Conservation (phyloP, 2,329 filamentous ascomycete genomes). For the Exophiala oligosperma region DNA sequence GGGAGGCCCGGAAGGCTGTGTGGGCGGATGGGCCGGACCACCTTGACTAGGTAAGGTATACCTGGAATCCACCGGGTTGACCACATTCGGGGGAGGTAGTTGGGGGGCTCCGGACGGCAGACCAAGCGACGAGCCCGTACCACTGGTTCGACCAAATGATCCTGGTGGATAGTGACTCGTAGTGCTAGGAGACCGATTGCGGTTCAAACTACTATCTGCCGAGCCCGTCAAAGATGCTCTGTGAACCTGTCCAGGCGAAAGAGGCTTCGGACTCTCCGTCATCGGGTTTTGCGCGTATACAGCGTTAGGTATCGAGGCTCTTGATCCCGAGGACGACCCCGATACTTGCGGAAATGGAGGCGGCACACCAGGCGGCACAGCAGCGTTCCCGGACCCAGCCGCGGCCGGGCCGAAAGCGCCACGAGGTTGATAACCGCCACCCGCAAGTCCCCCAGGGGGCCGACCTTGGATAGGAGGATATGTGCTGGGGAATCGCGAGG, state of each 20-base stretch:
- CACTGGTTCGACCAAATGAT: slow-evolving; percentile 29
- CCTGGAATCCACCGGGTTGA: slow-evolving; percentile 44
- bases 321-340: slow-evolving; percentile 39
- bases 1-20: slow-evolving; percentile 33
- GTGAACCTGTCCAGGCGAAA: slow-evolving; percentile 49
- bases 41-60: slow-evolving; percentile 43
- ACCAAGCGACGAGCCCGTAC: slow-evolving; percentile 30
- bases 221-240: slow-evolving; percentile 39
- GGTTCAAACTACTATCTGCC: slow-evolving; percentile 36
- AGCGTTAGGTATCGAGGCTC: slow-evolving; percentile 44
- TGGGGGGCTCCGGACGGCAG: slow-evolving; percentile 44
- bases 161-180: slow-evolving; percentile 43
- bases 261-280: slow-evolving; percentile 83
- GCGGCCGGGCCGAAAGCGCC: slow-evolving; percentile 52
- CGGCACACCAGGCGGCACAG: slow-evolving; percentile 49
- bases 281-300: slow-evolving; percentile 73
- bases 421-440: slow-evolving; percentile 64
- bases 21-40: slow-evolving; percentile 35
- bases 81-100: slow-evolving; percentile 43
- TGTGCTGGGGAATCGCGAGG: slow-evolving; percentile 67
- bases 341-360: slow-evolving; percentile 42
- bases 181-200: slow-evolving; percentile 46
- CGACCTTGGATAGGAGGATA: slow-evolving; percentile 68
- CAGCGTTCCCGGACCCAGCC: slow-evolving; percentile 44
- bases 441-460: slow-evolving; percentile 50